These are phyloP conservation scores for Malassezia psittaci DNA, from an alignment of 1,284 basidiomycete species.

Conservation along the genomic window DNA sequence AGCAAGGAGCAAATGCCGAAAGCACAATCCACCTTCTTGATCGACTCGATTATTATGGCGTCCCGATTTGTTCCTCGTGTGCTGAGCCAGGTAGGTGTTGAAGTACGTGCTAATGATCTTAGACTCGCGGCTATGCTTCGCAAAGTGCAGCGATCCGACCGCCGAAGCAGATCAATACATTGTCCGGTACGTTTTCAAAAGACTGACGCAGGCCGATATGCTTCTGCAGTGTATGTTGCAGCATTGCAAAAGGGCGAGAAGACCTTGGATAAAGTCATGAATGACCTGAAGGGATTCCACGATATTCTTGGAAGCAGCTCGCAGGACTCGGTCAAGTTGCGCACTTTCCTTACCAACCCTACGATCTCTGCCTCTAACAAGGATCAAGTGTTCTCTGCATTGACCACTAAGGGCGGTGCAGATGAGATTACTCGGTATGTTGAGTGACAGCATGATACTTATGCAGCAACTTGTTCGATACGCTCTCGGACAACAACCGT, in stretches of 20 bases:
- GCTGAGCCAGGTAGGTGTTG: conserved; percentile 19
- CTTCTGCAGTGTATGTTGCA: conserved; percentile 82
- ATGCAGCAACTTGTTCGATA: conserved; percentile 65
- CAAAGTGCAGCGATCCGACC: conserved; percentile 33
- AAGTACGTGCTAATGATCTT: neutral
- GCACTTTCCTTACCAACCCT: conserved; percentile 70
- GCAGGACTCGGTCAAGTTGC: conserved; percentile 54
- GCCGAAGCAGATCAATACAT: conserved; percentile 37
- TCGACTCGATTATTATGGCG: conserved; percentile 5
- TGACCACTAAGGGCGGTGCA: conserved; percentile 52
- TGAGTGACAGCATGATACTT: neutral
- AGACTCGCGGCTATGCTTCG: conserved; percentile 44
- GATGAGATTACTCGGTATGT: conserved; percentile 44
- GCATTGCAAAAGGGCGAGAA: conserved; percentile 63
- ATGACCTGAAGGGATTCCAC: conserved; percentile 59
- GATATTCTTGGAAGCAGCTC: conserved; percentile 29
- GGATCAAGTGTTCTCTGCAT: conserved; percentile 58
- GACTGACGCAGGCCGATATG: conserved; percentile 65
- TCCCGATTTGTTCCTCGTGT: conserved; percentile 18
- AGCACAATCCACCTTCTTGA: neutral
- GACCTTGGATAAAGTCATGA: conserved; percentile 46
- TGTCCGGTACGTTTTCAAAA: conserved; percentile 28
- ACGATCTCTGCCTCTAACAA: conserved; percentile 74
- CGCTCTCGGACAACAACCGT: conserved; percentile 88
- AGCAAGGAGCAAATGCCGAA: no score